phyloP scores from a whole-genome alignment of 1,284 basidiomycete genomes.

The Athelia sp. region DNA sequence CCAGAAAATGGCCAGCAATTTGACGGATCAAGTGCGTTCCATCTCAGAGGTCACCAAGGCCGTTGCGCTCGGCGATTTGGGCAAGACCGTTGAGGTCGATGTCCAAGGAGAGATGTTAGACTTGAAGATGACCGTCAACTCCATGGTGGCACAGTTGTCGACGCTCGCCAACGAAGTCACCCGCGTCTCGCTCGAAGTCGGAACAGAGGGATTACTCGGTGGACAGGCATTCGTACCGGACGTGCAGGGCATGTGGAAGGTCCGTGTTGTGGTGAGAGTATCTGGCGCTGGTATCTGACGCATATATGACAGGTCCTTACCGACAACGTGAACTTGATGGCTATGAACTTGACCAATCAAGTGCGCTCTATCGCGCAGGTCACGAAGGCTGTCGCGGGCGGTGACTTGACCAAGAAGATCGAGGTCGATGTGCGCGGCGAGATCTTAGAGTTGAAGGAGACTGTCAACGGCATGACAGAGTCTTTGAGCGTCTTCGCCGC shows the following conservation, averaged over 20 bases:
- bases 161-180: constrained; percentile 84
- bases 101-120: constrained; percentile 98
- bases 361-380: constrained; percentile 85
- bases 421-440: constrained; percentile 87
- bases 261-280: constrained; percentile 19
- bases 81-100: constrained; percentile 89
- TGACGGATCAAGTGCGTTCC: constrained; percentile 96
- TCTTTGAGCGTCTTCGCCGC: constrained; percentile 84
- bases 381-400: constrained; percentile 86
- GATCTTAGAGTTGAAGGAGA: constrained; percentile 83
- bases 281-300: constrained; percentile 1
- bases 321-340: constrained; percentile 85
- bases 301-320: constrained; percentile 49
- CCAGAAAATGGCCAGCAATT: constrained; percentile 59
- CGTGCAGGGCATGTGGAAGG: constrained; percentile 92
- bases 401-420: constrained; percentile 89
- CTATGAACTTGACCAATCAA: constrained; percentile 90
- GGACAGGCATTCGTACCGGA: constrained; percentile 88
- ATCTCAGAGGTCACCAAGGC: constrained; percentile 97
- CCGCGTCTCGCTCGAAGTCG: constrained; percentile 87
- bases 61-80: constrained; percentile 90
- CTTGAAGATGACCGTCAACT: constrained; percentile 88
- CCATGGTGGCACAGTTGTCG: constrained; percentile 85
- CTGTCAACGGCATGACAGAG: constrained; percentile 91
- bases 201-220: constrained; percentile 93